Evolutionary conservation across 106 monocot genomes (phyloP).

Genomic region (Xerophyta viscosa): DNA sequence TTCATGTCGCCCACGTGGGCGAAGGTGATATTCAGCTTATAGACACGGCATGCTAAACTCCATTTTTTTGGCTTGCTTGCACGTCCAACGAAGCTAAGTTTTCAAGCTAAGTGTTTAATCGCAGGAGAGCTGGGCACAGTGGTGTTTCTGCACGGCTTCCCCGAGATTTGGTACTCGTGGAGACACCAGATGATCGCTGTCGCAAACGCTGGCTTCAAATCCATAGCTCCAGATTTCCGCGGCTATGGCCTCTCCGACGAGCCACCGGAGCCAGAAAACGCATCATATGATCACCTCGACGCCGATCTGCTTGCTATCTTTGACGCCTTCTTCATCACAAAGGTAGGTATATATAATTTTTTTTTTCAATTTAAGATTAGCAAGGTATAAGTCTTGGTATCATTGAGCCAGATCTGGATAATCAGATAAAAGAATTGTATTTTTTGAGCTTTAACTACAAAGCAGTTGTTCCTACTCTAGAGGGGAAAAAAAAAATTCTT

Average conservation of each 20-base stretch:
- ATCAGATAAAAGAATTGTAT: too few relatives aligned
- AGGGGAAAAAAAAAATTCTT: too few relatives aligned
- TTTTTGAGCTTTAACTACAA: too few relatives aligned
- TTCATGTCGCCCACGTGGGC: constrained; percentile 49
- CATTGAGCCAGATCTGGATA: too few relatives aligned
- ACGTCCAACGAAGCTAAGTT: too few relatives aligned
- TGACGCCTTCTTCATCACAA: constrained; percentile 26
- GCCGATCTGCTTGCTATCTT: constrained; percentile 46
- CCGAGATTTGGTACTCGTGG: constrained; percentile 88
- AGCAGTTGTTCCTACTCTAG: too few relatives aligned
- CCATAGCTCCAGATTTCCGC: constrained; percentile 33
- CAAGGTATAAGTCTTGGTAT: too few relatives aligned
- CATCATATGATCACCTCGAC: constrained; percentile 24
- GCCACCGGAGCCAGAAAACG: constrained; percentile 23
- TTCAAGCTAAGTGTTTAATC: too few relatives aligned
- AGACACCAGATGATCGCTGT: constrained; percentile 64
- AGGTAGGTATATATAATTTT: constrained; percentile 7
- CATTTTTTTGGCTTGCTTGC: too few relatives aligned
- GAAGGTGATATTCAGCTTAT: too few relatives aligned
- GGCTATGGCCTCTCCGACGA: constrained; percentile 11
- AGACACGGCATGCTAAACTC: too few relatives aligned
- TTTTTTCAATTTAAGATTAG: not conserved
- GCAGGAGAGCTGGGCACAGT: constrained; percentile 35
- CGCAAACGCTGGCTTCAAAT: constrained; percentile 38
- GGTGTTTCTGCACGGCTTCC: constrained; percentile 32